Conservation (phyloP, 148 eudicot species). For the Spergularia marina region DNA sequence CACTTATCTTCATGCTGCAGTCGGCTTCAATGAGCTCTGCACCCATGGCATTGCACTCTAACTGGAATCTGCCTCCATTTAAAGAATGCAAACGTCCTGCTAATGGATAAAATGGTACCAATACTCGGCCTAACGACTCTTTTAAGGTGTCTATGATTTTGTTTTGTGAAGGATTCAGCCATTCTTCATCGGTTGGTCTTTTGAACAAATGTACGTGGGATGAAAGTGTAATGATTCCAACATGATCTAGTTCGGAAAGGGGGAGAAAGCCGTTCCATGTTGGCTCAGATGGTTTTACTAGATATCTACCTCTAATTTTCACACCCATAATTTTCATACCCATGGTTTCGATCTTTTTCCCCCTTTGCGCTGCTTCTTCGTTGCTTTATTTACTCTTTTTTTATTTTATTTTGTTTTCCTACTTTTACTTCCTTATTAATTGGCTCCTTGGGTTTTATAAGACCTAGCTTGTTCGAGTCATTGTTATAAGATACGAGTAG, state of each 20-base stretch:
- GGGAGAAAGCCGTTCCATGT: constrained; percentile 17
- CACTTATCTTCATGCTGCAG: constrained; percentile 27
- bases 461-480: no score
- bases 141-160: background rate
- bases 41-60: no score
- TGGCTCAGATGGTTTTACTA: constrained; percentile 22
- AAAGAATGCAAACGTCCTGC: constrained; percentile 18
- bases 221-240: constrained; percentile 5
- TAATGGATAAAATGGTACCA: constrained; percentile 19
- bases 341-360: no score
- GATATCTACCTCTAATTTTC: background rate
- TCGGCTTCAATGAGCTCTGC: constrained; percentile 46
- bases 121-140: constrained; percentile 9
- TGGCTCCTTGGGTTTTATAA: no score
- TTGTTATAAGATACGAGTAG: no score
- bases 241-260: constrained; percentile 19
- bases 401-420: no score
- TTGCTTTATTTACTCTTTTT: no score
- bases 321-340: background rate
- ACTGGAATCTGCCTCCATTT: constrained; percentile 32
- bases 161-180: background rate
- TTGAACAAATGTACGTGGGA: constrained; percentile 10
- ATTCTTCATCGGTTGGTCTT: background rate
- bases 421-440: no score
- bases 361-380: no score